Evolutionary conservation across 2,329 filamentous ascomycete species (phyloP).

Genomic region (Pestalotiopsis sp.): DNA sequence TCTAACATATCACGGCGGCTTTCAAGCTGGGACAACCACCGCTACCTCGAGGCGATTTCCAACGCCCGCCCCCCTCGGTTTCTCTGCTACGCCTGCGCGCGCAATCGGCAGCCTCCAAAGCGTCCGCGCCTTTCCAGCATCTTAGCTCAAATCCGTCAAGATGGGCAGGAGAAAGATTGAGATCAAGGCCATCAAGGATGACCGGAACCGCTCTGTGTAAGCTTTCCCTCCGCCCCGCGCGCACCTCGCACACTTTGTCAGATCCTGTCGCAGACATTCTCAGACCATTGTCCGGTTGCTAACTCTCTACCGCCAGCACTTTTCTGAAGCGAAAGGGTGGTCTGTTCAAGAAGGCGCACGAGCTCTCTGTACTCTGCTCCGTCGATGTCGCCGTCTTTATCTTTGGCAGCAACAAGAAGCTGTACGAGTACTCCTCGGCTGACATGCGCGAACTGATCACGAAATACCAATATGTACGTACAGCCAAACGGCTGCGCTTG

Average conservation of each 20-base stretch:
- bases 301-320: constrained; percentile 60
- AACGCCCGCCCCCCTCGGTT: neutral
- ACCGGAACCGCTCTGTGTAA: constrained; percentile 96
- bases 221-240: constrained; percentile 36
- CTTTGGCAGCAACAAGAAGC: constrained; percentile 97
- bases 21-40: constrained; percentile 10
- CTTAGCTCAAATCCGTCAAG: constrained; percentile 29
- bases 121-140: constrained; percentile 7
- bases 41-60: constrained; percentile 3
- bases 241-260: constrained; percentile 1
- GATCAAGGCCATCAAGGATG: constrained; percentile 99
- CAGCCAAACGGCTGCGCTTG: constrained; percentile 14
- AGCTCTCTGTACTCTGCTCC: constrained; percentile 95
- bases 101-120: constrained; percentile 10
- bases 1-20: constrained; percentile 1
- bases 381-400: constrained; percentile 99
- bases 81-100: neutral
- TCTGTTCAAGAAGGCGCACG: constrained; percentile 98
- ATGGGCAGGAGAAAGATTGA: constrained; percentile 99
- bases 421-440: constrained; percentile 94
- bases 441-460: constrained; percentile 91
- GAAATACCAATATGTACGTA: constrained; percentile 86
- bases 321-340: constrained; percentile 99
- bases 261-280: constrained; percentile 18
- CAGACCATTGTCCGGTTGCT: constrained; percentile 16